Evolutionary conservation across 2,329 filamentous ascomycete genomes (phyloP).

Genomic region (Geoglossum cookeanum): DNA sequence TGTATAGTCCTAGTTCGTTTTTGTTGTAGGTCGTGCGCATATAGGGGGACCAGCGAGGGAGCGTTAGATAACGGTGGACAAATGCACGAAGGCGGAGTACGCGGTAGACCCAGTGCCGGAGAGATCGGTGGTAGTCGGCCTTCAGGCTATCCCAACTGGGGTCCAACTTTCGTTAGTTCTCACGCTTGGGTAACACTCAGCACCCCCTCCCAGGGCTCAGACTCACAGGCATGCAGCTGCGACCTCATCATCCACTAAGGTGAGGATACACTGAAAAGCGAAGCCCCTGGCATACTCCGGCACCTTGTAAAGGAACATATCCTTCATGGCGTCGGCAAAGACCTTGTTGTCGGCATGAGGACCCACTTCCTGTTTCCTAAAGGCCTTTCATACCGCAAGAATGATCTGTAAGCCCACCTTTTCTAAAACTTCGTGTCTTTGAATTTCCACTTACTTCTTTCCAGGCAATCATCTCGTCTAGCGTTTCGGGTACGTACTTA

Average conservation of each 20-base stretch:
- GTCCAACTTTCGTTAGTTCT: neutral
- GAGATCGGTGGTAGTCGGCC: neutral
- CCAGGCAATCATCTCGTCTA: constrained; percentile 5
- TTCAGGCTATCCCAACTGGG: neutral
- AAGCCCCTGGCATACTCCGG: constrained; percentile 4
- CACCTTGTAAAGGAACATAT: constrained; percentile 5
- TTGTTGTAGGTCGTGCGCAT: constrained; percentile 1
- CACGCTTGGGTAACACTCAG: neutral
- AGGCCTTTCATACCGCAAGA: neutral
- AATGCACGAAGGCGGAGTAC: constrained; percentile 4
- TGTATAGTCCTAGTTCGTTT: constrained; percentile 5
- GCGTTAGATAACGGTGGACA: constrained; percentile 5
- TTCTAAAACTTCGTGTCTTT: neutral
- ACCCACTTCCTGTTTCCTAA: constrained; percentile 1
- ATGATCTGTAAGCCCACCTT: neutral
- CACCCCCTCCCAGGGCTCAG: neutral
- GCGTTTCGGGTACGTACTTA: constrained; percentile 7
- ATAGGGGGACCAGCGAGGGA: constrained; percentile 5
- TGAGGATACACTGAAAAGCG: constrained; percentile 5
- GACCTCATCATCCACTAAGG: constrained; percentile 6
- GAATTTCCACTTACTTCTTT: constrained; percentile 3
- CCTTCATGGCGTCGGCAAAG: constrained; percentile 6
- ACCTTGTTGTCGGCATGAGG: constrained; percentile 4
- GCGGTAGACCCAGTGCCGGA: constrained; percentile 2
- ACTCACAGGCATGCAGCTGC: constrained; percentile 5